Base-by-base conservation (phyloP, 1,284 basidiomycete species). In the Flammula alnicola region DNA sequence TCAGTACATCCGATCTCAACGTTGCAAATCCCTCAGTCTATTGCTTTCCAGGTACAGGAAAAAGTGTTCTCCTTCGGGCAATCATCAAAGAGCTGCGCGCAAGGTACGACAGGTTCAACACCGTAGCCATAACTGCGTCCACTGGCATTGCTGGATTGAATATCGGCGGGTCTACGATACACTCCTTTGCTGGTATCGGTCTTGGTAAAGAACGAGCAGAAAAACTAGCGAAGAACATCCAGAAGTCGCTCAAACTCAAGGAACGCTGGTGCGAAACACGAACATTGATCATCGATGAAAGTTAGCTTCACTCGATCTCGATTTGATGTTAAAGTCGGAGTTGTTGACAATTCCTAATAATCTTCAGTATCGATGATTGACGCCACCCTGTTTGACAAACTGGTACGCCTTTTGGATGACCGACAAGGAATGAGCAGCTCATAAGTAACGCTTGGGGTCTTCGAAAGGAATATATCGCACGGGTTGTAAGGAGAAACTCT, bases 81-180 rank as follows among this genome's bases (percentile, higher is more conserved):
- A 92, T 95, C 53, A 93, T 96, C 64, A 11, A 70, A 30, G 30
- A 61, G 29, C 54, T 95, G 41, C 70, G 49, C 74, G 71, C 22
- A 9, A 30, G 58, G 63, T 9, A 20, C 4, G 7, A 46, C 17
- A 9, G 14, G 10, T 74, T 57, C 48, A 84, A 89, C 51, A 79
- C 33, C 7, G 79, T 95, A 9, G 92, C 90, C 2, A 77, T 96
- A 38, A 95, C 93, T 1, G 93, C 93, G 4, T 89, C 91, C 3
- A 96, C 93, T 14, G 83, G 93, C 41, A 93, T 96, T 56, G 94
- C 94, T 1, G 92, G 86, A 1, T 85, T 91, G 64, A 94, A 94
- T 61, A 89, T 96, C 40, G 91, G 91, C 11, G 93, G 94, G 33
- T 78, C 83, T 6, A 96, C 93, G 0, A 72, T 96, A 14, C 93